Conservation (phyloP, 1,284 basidiomycete genomes). For the Ganoderma leucocontextum region DNA sequence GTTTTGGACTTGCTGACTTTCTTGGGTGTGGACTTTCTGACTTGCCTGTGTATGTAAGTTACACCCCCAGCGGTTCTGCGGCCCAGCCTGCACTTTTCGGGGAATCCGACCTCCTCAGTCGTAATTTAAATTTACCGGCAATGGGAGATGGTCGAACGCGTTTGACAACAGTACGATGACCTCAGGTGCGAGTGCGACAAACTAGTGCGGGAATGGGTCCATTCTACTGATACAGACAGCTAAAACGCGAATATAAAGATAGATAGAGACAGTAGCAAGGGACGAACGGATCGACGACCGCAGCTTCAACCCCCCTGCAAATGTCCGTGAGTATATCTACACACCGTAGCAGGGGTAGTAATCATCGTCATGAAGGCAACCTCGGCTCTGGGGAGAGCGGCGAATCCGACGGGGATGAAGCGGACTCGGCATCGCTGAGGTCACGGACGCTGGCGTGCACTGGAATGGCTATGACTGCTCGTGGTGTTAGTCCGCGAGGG, state of each 20-base stretch:
- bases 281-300: not conserved
- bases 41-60: too few species aligned
- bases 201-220: not conserved
- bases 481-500: conserved; percentile 11
- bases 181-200: too few species aligned
- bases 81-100: too few species aligned
- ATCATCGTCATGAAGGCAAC: not conserved
- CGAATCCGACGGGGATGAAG: conserved; percentile 4
- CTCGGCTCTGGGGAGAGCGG: conserved; percentile 17
- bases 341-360: not conserved
- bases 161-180: too few species aligned
- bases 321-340: not conserved
- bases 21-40: too few species aligned
- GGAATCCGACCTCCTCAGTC: too few species aligned
- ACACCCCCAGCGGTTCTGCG: too few species aligned
- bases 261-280: not conserved
- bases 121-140: too few species aligned
- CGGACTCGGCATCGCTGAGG: not conserved
- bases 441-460: not conserved
- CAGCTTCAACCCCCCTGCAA: not conserved
- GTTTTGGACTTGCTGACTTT: not conserved
- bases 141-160: too few species aligned
- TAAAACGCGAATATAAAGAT: not conserved
- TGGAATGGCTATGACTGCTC: conserved; percentile 1
- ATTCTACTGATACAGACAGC: not conserved